phyloP scores from a whole-genome alignment of 164 flowering plant species.

The Tetracentron sinense region DNA sequence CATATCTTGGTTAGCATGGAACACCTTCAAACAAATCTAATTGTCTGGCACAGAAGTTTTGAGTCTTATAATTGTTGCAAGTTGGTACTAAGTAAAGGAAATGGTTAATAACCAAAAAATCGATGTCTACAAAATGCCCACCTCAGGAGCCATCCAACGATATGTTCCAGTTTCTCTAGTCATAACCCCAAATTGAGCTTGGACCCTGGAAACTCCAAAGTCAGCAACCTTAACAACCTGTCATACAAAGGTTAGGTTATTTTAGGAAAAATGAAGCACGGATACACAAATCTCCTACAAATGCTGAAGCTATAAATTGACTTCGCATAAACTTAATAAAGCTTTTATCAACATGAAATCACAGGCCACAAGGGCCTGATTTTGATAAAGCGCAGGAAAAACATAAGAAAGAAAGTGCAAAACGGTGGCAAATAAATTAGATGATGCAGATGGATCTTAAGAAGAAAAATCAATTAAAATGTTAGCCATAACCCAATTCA shows the following conservation, averaged over 20 bases:
- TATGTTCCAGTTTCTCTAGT: conserved; percentile 98
- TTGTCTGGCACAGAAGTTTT: too few species aligned
- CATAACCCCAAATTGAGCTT: conserved; percentile 86
- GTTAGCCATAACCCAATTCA: too few species aligned
- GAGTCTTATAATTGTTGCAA: too few species aligned
- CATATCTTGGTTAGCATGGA: neutral
- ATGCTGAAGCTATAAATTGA: neutral
- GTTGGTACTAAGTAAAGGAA: too few species aligned
- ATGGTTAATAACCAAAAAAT: neutral
- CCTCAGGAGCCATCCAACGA: conserved; percentile 99
- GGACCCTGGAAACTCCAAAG: conserved; percentile 95
- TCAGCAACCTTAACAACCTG: conserved; percentile 97
- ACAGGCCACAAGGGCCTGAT: too few species aligned
- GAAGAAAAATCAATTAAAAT: too few species aligned
- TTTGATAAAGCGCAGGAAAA: too few species aligned
- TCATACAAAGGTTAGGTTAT: neutral
- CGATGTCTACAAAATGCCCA: conserved; percentile 16
- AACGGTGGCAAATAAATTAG: too few species aligned
- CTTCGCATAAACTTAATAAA: neutral
- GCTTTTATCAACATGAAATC: neutral
- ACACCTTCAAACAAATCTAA: neutral
- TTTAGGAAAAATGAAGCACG: neutral
- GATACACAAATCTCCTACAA: neutral
- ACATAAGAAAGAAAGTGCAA: too few species aligned
- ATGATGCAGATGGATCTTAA: too few species aligned